Conservation (phyloP, 768 basidiomycete species). For the Mycena capillaripes region DNA sequence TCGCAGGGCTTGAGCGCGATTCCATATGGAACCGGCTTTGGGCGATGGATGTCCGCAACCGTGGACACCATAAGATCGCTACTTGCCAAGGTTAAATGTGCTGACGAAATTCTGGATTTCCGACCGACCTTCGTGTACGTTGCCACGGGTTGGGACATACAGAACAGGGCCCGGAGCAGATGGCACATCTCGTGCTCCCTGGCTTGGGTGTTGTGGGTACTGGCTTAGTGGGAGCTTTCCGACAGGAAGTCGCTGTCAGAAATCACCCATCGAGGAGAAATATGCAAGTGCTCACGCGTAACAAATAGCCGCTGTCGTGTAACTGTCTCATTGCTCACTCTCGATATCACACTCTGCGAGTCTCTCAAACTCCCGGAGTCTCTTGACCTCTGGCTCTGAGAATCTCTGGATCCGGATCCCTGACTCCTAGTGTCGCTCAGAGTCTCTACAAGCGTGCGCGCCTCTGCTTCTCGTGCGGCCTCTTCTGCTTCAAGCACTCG, state of each 20-base stretch:
- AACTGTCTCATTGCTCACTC: not conserved
- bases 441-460: slow-evolving; percentile 8
- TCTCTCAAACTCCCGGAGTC: not conserved
- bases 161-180: slow-evolving; percentile 9
- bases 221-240: slow-evolving; percentile 10
- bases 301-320: slow-evolving; percentile 15
- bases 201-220: not conserved
- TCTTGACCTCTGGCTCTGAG: too few relatives aligned
- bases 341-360: not conserved
- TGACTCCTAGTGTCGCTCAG: not conserved
- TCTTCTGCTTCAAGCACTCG: slow-evolving; percentile 6
- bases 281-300: not conserved
- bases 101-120: not conserved
- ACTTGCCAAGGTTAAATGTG: not conserved
- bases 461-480: slow-evolving; percentile 13
- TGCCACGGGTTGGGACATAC: slow-evolving; percentile 34
- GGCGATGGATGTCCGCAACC: not conserved
- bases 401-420: too few relatives aligned
- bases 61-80: slow-evolving; percentile 18
- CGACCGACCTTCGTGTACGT: slow-evolving; percentile 20
- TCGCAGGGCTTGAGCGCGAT: slow-evolving; percentile 26
- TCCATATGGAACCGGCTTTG: slow-evolving; percentile 6
- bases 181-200: not conserved
- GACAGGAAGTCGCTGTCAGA: not conserved
- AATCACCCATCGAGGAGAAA: too few relatives aligned